These are phyloP conservation scores for Mucor lusitanicus DNA, from an alignment of 371 early-diverging fungal species.

Conservation along the genomic window DNA sequence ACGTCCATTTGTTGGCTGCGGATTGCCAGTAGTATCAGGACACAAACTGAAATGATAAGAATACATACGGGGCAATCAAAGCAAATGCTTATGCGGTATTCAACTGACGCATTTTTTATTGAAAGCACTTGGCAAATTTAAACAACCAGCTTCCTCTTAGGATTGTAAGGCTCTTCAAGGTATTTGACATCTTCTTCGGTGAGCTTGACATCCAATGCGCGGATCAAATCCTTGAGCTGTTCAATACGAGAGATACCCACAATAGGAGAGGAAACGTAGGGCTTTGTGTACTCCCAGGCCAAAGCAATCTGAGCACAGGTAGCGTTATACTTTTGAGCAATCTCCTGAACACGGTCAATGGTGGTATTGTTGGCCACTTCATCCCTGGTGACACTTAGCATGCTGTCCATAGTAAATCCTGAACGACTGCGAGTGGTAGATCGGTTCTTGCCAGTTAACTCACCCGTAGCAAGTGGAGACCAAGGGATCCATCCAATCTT, in stretches of 20 bases:
- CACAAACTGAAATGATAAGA: too few relatives aligned
- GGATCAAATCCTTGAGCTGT: constrained; percentile 34
- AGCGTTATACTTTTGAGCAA: constrained; percentile 5
- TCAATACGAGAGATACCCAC: constrained; percentile 34
- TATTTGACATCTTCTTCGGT: constrained; percentile 39
- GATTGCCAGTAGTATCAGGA: too few relatives aligned
- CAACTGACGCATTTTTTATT: too few relatives aligned
- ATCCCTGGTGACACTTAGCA: not conserved
- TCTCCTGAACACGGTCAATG: constrained; percentile 15
- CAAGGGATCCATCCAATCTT: not conserved
- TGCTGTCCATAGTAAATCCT: not conserved
- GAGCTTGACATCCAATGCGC: constrained; percentile 33
- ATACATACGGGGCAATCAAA: too few relatives aligned
- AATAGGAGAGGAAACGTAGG: constrained; percentile 42
- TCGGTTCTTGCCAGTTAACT: too few relatives aligned
- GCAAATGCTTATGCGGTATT: too few relatives aligned
- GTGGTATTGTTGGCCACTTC: not conserved
- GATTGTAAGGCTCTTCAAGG: constrained; percentile 29
- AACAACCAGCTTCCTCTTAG: not conserved
- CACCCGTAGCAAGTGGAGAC: not conserved
- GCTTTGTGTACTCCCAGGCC: constrained; percentile 49
- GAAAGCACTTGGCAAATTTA: too few relatives aligned
- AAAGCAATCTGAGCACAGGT: constrained; percentile 34
- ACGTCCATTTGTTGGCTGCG: too few relatives aligned
- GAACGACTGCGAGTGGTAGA: too few relatives aligned